Base-by-base conservation (phyloP, 345 rosid species). In the Luvunga scandens region DNA sequence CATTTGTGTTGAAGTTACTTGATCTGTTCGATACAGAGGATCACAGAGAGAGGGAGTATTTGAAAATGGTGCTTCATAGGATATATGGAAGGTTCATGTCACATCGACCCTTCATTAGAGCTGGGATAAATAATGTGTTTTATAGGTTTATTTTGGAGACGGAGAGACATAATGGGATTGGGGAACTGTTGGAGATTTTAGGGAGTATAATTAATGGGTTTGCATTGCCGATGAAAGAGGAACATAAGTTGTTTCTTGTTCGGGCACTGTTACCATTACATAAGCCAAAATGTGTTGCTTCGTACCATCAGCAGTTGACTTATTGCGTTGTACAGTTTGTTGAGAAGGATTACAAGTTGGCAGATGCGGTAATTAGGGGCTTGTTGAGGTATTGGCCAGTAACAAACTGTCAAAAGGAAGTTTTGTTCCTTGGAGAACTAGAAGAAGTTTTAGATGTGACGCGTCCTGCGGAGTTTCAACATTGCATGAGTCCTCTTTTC, bases 11-110 rank as follows among this genome's bases (percentile, higher is more conserved):
- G 66, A 81, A 80, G 65, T 74, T 90, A 77, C 79, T 88, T 22
- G 88, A 85, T 72, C 75, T 90, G 77, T 88, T 90, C 71, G 87
- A 87, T 78, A 87, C 93, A 0, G 93, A 90, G 79, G 93, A 88
- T 77, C 91, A 87, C 24, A 80, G 91, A 71, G 93, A 90, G 84
- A 87, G 93, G 71, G 93, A 90, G 27, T 90, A 87, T 34, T 74
- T 90, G 88, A 90, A 90, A 77, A 90, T 90, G 9, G 88, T 86
- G 21, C 85, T 90, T 19, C 91, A 90, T 57, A 83, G 93, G 65
- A 88, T 90, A 62, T 90, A 90, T 62, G 93, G 91, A 6, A 88
- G 85, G 80, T 91, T 88, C 75, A 84, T 88, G 81, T 89, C 88
- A 7, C 90, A 88, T 81, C 79, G 93, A 5, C 92, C 92, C 6